Percentiles rank a stretch among this genome's conserved stretches.
These are phyloP conservation scores for Monosporascus sp. DNA, from an alignment of 2,329 filamentous ascomycete genomes.

Conservation along the genomic window DNA sequence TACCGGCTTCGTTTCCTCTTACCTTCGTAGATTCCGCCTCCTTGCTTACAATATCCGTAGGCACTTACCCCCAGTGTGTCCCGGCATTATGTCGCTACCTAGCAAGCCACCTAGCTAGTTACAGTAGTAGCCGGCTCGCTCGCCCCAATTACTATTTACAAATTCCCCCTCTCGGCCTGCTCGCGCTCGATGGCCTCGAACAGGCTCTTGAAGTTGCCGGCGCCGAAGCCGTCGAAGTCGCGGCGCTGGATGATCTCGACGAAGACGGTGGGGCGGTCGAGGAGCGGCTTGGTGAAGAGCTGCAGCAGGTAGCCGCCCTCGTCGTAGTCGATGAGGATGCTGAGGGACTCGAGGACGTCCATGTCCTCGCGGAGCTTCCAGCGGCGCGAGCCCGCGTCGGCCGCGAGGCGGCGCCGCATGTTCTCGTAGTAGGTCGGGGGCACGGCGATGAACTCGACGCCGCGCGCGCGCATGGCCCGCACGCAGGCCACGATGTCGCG, in stretches of 20 bases:
- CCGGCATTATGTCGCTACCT: neutral
- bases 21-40: no score
- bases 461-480: conserved; percentile 71
- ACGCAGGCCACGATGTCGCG: conserved; percentile 74
- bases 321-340: conserved; percentile 93
- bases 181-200: conserved; percentile 96
- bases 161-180: conserved; percentile 78
- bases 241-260: conserved; percentile 94
- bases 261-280: conserved; percentile 93
- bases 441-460: conserved; percentile 89
- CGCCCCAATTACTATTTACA: conserved; percentile 37
- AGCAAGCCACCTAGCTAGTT: neutral
- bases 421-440: conserved; percentile 80
- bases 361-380: conserved; percentile 75
- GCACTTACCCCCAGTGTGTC: no score
- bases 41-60: no score
- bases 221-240: conserved; percentile 86
- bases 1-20: no score
- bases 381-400: conserved; percentile 37
- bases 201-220: conserved; percentile 90
- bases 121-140: neutral
- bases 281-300: conserved; percentile 78
- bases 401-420: conserved; percentile 69
- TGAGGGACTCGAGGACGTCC: conserved; percentile 67
- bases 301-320: conserved; percentile 79